These are phyloP conservation scores for Canna indica DNA, from an alignment of 176 grass and related monocot species.

Conservation along the genomic window DNA sequence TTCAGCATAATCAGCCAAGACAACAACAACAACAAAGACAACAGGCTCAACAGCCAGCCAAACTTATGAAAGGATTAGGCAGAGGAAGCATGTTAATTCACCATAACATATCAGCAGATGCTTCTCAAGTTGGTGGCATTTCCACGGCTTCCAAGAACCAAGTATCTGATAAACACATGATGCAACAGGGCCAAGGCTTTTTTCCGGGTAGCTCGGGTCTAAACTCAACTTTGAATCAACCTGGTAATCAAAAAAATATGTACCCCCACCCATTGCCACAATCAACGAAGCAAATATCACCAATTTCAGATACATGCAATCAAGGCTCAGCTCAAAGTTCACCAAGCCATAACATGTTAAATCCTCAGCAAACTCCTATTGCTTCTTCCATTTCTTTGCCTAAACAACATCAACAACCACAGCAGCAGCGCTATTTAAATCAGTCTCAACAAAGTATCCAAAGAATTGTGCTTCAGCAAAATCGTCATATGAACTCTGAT, in stretches of 20 bases:
- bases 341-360: conserved; percentile 35
- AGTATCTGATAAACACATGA: conserved; percentile 41
- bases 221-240: conserved; percentile 43
- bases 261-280: conserved; percentile 40
- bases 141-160: conserved; percentile 45
- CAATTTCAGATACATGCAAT: conserved; percentile 35
- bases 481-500: conserved; percentile 40
- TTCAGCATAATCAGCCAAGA: conserved; percentile 31
- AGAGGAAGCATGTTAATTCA: conserved; percentile 65
- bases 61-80: conserved; percentile 80
- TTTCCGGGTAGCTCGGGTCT: conserved; percentile 39
- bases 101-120: conserved; percentile 47
- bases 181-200: conserved; percentile 42
- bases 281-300: conserved; percentile 38
- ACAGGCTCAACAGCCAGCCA: conserved; percentile 71
- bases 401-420: conserved; percentile 34
- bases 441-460: conserved; percentile 44
- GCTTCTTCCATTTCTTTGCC: conserved; percentile 33
- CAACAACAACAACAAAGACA: conserved; percentile 45
- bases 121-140: conserved; percentile 33
- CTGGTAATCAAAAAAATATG: conserved; percentile 56
- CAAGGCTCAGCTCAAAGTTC: conserved; percentile 47
- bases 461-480: conserved; percentile 49
- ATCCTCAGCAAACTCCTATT: conserved; percentile 41
- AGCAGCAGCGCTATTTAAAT: conserved; percentile 41